These are phyloP conservation scores for Streptanthus diversifolius DNA, from an alignment of 345 rosid species.

Conservation along the genomic window DNA sequence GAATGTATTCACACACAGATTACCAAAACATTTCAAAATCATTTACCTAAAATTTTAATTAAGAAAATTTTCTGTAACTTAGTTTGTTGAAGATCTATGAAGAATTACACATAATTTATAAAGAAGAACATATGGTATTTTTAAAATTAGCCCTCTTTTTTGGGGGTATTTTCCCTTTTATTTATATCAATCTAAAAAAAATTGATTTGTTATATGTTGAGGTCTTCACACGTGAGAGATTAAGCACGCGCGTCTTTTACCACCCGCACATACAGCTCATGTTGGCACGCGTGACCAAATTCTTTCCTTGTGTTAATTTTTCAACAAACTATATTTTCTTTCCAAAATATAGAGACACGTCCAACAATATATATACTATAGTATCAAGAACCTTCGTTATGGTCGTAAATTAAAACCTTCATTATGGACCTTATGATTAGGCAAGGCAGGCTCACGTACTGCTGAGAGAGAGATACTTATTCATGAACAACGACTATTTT, in stretches of 20 bases:
- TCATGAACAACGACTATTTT: background rate
- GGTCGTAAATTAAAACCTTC: background rate
- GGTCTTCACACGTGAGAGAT: conserved; percentile 55
- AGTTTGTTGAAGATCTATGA: background rate
- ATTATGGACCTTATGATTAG: background rate
- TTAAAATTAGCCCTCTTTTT: background rate
- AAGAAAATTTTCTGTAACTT: too few species aligned
- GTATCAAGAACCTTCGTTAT: background rate
- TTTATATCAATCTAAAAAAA: background rate
- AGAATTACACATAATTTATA: background rate
- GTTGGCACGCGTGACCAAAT: conserved; percentile 60
- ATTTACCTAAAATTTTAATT: background rate
- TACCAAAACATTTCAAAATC: background rate
- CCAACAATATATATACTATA: background rate
- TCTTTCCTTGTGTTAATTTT: conserved; percentile 16
- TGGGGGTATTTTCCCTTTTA: too few species aligned
- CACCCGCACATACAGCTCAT: conserved; percentile 38
- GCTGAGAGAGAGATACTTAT: too few species aligned
- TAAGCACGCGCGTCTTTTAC: conserved; percentile 48
- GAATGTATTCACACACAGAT: background rate
- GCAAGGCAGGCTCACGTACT: too few species aligned
- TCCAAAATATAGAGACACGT: background rate
- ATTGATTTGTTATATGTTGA: background rate
- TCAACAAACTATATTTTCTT: background rate
- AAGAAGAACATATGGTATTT: background rate